Conservation (phyloP, 75 land plant genomes). For the Azolla pinnata region DNA sequence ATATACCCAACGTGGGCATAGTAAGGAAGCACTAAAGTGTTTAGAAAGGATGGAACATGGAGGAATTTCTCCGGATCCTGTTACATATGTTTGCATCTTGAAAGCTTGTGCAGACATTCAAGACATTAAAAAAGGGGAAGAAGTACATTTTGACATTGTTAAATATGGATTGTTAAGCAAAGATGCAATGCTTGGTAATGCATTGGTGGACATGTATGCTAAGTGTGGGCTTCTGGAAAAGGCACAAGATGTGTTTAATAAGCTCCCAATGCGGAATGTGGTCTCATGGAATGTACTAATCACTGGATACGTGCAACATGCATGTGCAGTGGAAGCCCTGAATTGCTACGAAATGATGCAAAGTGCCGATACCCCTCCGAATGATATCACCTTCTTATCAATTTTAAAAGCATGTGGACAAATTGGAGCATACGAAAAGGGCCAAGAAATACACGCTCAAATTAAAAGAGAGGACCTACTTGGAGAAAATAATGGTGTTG, state of each 20-base stretch:
- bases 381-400: conserved; percentile 37
- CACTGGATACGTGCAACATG: conserved; percentile 44
- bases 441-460: conserved; percentile 39
- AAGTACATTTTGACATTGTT: neutral
- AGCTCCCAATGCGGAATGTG: conserved; percentile 38
- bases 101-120: neutral
- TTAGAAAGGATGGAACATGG: conserved; percentile 1
- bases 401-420: conserved; percentile 49
- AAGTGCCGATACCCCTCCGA: conserved; percentile 25
- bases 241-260: conserved; percentile 32
- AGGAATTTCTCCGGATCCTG: neutral
- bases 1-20: conserved; percentile 6
- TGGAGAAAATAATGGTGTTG: conserved; percentile 28
- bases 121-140: neutral
- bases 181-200: conserved; percentile 3
- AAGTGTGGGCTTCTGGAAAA: conserved; percentile 33
- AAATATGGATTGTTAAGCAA: neutral
- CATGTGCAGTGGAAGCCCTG: conserved; percentile 28
- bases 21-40: conserved; percentile 2
- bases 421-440: conserved; percentile 23
- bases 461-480: conserved; percentile 15
- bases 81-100: neutral
- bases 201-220: conserved; percentile 16
- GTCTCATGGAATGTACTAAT: conserved; percentile 67
- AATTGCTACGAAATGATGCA: conserved; percentile 42